Percentiles rank a stretch among this genome's conserved stretches.
These are phyloP conservation scores for Stevia rebaudiana DNA, from an alignment of 140 eudicot genomes.

Conservation along the genomic window DNA sequence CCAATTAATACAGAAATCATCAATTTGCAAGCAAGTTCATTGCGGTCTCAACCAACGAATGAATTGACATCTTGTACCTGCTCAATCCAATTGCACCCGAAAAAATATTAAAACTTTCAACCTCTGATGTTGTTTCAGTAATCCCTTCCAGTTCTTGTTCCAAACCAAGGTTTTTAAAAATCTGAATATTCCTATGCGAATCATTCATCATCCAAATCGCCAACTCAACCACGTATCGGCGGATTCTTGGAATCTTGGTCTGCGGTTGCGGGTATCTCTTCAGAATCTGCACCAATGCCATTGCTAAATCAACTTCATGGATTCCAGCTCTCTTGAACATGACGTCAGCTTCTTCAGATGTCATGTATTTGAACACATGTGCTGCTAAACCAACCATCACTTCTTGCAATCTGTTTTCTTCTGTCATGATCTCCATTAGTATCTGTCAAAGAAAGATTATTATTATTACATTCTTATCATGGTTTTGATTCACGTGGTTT, in stretches of 20 bases:
- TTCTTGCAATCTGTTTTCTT: slow-evolving; percentile 60
- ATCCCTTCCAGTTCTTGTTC: slow-evolving; percentile 47
- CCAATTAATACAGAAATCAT: not conserved
- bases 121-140: slow-evolving; percentile 57
- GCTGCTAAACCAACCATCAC: slow-evolving; percentile 71
- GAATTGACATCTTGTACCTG: slow-evolving; percentile 47
- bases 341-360: slow-evolving; percentile 38
- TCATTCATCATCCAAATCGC: slow-evolving; percentile 71
- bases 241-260: slow-evolving; percentile 46
- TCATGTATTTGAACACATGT: slow-evolving; percentile 43
- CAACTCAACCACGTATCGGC: slow-evolving; percentile 54
- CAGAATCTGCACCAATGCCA: slow-evolving; percentile 32
- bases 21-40: slow-evolving; percentile 30
- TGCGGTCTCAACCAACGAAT: slow-evolving; percentile 65
- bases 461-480: too few relatives aligned
- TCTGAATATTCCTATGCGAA: slow-evolving; percentile 15
- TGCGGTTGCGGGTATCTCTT: slow-evolving; percentile 47
- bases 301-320: slow-evolving; percentile 44
- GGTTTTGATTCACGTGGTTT: too few relatives aligned
- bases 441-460: slow-evolving; percentile 29
- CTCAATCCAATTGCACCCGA: slow-evolving; percentile 68
- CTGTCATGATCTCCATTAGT: slow-evolving; percentile 49
- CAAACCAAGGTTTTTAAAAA: slow-evolving; percentile 41
- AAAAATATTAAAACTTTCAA: slow-evolving; percentile 64
- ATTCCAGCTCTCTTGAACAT: slow-evolving; percentile 40